Percentiles rank a stretch among this genome's conserved stretches.
These are phyloP conservation scores for Globisporangium cystogenes DNA, from an alignment of 352 stramenopile genomes.

Conservation along the genomic window DNA sequence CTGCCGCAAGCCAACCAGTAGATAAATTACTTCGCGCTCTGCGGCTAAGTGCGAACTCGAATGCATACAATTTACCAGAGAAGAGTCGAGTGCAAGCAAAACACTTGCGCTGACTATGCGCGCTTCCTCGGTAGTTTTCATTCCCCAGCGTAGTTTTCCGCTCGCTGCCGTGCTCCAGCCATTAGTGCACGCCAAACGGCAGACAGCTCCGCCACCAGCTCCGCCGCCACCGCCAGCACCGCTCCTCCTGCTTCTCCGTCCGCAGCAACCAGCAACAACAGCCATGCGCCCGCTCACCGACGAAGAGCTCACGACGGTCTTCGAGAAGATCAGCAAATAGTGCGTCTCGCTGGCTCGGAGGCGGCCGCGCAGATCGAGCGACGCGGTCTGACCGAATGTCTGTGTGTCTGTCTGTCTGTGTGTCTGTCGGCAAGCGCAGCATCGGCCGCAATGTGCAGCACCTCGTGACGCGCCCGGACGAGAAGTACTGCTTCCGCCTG, in stretches of 20 bases:
- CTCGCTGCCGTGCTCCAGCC: not conserved
- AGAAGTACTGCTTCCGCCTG: slow-evolving; percentile 97
- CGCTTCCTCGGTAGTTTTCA: not conserved
- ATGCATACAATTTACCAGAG: not conserved
- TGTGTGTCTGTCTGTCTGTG: too few relatives aligned
- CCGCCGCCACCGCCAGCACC: not conserved
- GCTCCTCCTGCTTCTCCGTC: too few relatives aligned
- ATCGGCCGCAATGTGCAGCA: slow-evolving; percentile 97
- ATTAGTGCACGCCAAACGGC: not conserved
- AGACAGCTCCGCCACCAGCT: not conserved
- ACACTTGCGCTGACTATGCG: not conserved
- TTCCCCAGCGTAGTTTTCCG: not conserved
- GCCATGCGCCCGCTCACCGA: slow-evolving; percentile 97
- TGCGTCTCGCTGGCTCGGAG: slow-evolving; percentile 19
- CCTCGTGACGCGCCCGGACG: slow-evolving; percentile 95
- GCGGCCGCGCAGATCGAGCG: too few relatives aligned
- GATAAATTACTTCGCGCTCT: not conserved
- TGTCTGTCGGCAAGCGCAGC: slow-evolving; percentile 20
- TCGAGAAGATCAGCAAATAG: slow-evolving; percentile 99
- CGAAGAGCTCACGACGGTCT: slow-evolving; percentile 97
- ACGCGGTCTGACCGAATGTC: too few relatives aligned
- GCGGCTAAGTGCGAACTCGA: not conserved
- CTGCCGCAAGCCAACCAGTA: slow-evolving; percentile 7
- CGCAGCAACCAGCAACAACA: not conserved
- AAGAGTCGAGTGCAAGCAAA: not conserved